Base-by-base conservation (phyloP, 202 grass and related monocot genomes). In the Dendrocalamus latiflorus region DNA sequence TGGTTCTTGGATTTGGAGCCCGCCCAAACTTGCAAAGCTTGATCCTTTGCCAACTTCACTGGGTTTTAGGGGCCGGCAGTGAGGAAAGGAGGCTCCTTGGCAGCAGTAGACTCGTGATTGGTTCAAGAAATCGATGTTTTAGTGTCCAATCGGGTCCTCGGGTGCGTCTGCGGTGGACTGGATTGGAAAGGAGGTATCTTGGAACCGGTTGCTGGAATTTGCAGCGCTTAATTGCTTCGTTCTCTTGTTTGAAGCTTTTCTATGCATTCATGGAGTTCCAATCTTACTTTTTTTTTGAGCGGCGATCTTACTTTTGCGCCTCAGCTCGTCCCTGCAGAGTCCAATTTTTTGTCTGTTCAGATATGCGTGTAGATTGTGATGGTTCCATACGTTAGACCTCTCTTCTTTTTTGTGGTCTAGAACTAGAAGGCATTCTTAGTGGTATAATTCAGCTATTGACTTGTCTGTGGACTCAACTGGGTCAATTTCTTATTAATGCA, bases 361-460 rank as follows among this genome's bases (percentile, higher is more conserved):
- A 57, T 70, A 3, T 21, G 34, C 21, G 8, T 4, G 36, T 42
- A 33, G n/a, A 42, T 54, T 68, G 47, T 11, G 8, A 51, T 18
- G 20, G 9, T 28, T 60, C 20, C 5, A 2, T 50, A 20, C 21
- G 34, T 26, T 54, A 71, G 34, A 18, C 28, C 13, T 28, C 49
- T 58, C 16, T 53, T 6, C 16, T 78, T 78, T 69, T 30, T 16
- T 37, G 59, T 68, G 59, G 69, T 78, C 78, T 72, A 77, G 75
- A 71, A 71, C 68, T 70, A 49, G 10, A 59, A 48, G 37, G 62
- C 50, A 75, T 84, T 75, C 48, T n/a, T 48, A 2, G n/a, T 30
- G 39, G 62, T 33, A 33, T 47, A 50, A 42, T 73, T 72, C 53
- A 50, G 9, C 13, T 33, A 12, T 73, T 86, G 78, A 89, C 78